Conservation (phyloP, 2,329 filamentous ascomycete genomes). For the Talaromyces sp. region DNA sequence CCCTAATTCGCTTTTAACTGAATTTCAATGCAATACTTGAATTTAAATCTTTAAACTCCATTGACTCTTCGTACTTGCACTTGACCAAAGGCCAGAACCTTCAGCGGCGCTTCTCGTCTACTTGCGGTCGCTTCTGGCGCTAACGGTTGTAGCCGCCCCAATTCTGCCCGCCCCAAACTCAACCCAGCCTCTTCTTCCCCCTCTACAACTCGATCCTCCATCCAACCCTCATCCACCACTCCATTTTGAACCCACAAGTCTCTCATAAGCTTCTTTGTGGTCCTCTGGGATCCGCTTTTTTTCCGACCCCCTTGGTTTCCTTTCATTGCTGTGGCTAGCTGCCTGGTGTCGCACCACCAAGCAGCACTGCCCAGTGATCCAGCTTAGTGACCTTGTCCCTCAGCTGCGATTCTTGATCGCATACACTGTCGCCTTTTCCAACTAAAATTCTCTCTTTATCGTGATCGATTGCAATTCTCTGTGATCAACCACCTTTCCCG, state of each 20-base stretch:
- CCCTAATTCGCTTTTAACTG: no score
- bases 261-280: not conserved
- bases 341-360: slow-evolving; percentile 28
- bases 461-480: not conserved
- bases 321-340: slow-evolving; percentile 24
- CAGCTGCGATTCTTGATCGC: slow-evolving; percentile 15
- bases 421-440: slow-evolving; percentile 15
- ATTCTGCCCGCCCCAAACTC: slow-evolving; percentile 20
- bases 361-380: slow-evolving; percentile 26
- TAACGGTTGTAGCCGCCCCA: slow-evolving; percentile 6
- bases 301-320: not conserved
- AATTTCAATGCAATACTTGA: no score
- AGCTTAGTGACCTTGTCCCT: slow-evolving; percentile 8
- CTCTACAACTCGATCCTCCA: slow-evolving; percentile 6
- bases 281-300: not conserved
- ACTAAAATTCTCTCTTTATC: not conserved
- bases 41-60: no score
- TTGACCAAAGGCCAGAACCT: slow-evolving; percentile 1
- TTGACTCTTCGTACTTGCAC: not conserved
- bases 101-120: slow-evolving; percentile 8
- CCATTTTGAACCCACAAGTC: slow-evolving; percentile 1
- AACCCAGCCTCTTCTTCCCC: slow-evolving; percentile 27
- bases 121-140: slow-evolving; percentile 8
- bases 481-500: not conserved
- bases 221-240: not conserved